These are phyloP conservation scores for Sporothrix mexicana DNA, from an alignment of 2,329 filamentous ascomycete species.

Conservation along the genomic window DNA sequence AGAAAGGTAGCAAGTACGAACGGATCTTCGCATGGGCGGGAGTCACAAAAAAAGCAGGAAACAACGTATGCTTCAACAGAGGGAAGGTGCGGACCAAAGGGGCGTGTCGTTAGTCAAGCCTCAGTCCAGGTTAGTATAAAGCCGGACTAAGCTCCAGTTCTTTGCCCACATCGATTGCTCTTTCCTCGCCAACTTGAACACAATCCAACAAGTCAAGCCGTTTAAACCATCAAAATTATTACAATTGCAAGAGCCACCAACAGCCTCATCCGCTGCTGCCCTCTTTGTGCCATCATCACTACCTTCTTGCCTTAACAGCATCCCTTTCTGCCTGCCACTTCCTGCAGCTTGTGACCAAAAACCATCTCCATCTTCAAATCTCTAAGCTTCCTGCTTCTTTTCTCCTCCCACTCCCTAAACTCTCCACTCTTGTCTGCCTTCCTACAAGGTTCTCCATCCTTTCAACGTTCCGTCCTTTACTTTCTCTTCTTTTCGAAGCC, in stretches of 20 bases:
- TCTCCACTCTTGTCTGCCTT: conserved; percentile 3
- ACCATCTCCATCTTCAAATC: neutral
- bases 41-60: conserved; percentile 2
- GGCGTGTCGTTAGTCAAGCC: conserved; percentile 30
- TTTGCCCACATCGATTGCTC: conserved; percentile 4
- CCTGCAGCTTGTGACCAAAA: conserved; percentile 15
- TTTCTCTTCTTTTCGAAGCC: conserved; percentile 6
- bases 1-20: neutral
- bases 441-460: conserved; percentile 21
- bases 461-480: neutral
- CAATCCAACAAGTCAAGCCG: neutral
- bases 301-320: neutral
- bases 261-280: conserved; percentile 9
- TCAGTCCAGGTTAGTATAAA: conserved; percentile 32
- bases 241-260: conserved; percentile 21
- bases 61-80: conserved; percentile 8
- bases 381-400: neutral
- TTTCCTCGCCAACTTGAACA: neutral
- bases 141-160: conserved; percentile 29
- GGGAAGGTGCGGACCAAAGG: neutral
- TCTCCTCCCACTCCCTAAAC: neutral
- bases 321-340: neutral
- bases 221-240: neutral
- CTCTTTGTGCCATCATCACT: conserved; percentile 12
- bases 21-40: conserved; percentile 12